phyloP scores from a whole-genome alignment of 306 rosid genomes.

The Malus orientalis region DNA sequence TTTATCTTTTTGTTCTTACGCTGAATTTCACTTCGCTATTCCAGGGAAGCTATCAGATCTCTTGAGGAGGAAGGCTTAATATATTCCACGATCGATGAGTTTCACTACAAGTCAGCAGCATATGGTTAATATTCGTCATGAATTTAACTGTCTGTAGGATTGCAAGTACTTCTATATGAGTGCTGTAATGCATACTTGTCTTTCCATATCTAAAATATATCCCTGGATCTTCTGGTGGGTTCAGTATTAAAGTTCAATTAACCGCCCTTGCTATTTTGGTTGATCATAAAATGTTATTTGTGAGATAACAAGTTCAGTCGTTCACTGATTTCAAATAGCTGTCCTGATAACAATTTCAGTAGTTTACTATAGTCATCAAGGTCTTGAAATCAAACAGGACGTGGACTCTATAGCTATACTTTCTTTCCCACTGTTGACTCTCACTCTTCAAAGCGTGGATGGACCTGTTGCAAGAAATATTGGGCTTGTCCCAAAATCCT shows the following conservation, averaged over 20 bases:
- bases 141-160: conserved; percentile 1
- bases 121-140: neutral
- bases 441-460: too few relatives aligned
- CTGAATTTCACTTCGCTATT: conserved; percentile 6
- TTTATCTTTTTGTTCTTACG: neutral
- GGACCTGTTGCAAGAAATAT: too few relatives aligned
- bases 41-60: conserved; percentile 62
- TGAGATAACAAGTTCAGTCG: too few relatives aligned
- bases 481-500: too few relatives aligned
- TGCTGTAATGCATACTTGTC: neutral
- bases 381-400: too few relatives aligned
- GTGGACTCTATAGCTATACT: too few relatives aligned
- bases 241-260: neutral
- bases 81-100: conserved; percentile 86
- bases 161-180: neutral
- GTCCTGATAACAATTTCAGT: too few relatives aligned
- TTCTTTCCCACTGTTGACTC: too few relatives aligned
- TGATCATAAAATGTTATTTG: neutral
- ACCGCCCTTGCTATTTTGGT: neutral
- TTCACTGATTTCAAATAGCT: too few relatives aligned
- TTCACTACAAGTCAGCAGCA: conserved; percentile 75
- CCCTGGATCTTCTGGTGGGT: neutral
- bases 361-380: too few relatives aligned
- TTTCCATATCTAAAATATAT: neutral
- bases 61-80: conserved; percentile 78